These are phyloP conservation scores for Phyllostachys edulis DNA, from an alignment of 176 grass and related monocot species.

Conservation along the genomic window DNA sequence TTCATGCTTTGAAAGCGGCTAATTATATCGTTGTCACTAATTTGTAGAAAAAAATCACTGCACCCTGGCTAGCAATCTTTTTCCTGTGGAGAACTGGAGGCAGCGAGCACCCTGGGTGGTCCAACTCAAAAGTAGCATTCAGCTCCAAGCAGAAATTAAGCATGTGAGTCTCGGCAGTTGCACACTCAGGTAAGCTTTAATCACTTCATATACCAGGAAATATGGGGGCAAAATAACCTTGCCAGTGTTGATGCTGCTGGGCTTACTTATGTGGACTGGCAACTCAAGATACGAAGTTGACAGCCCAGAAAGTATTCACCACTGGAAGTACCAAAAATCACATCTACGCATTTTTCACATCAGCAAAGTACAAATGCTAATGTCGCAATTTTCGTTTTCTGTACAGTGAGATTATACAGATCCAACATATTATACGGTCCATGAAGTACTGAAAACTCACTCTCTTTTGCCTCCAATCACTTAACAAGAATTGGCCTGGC, in stretches of 20 bases:
- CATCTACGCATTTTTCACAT: background rate
- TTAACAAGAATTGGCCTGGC: background rate
- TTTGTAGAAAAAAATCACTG: too few species aligned
- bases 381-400: background rate
- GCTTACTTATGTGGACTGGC: background rate
- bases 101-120: too few species aligned
- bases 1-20: too few species aligned
- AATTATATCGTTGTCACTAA: too few species aligned
- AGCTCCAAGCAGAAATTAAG: too few species aligned
- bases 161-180: too few species aligned
- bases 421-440: background rate
- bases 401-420: slow-evolving; percentile 9
- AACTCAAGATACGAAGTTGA: background rate
- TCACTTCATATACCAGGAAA: too few species aligned
- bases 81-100: too few species aligned
- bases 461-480: background rate
- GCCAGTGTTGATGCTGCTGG: background rate
- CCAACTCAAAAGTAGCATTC: too few species aligned
- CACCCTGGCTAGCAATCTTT: too few species aligned
- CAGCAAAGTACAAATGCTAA: background rate
- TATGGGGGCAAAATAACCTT: background rate
- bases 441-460: background rate
- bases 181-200: too few species aligned
- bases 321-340: background rate
- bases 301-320: slow-evolving; percentile 17